Conservation (phyloP, 2,329 filamentous ascomycete genomes). For the Cladorrhinum sp. region DNA sequence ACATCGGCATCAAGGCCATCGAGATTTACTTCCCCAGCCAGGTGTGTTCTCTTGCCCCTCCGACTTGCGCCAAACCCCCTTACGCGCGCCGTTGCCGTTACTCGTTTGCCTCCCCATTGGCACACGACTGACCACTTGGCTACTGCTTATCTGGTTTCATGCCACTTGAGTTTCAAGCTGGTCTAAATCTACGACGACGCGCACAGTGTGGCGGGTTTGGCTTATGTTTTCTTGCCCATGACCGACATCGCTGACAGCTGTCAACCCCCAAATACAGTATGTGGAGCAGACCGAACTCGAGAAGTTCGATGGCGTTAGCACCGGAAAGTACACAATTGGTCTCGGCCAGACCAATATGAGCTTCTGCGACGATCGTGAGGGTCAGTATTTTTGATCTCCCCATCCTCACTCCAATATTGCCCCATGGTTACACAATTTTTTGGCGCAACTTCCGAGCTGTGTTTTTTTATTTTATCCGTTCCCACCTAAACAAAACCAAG, state of each 20-base stretch:
- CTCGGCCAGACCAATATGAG: conserved; percentile 89
- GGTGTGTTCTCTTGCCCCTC: conserved; percentile 52
- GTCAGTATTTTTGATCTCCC: conserved; percentile 45
- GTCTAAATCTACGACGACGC: background rate
- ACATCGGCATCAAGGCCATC: conserved; percentile 91
- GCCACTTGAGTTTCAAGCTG: background rate
- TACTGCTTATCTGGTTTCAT: background rate
- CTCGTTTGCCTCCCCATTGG: conserved; percentile 11
- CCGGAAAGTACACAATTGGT: conserved; percentile 87
- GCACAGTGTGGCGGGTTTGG: background rate
- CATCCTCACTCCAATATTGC: background rate
- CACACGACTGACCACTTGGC: conserved; percentile 24
- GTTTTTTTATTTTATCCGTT: background rate
- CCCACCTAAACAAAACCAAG: background rate
- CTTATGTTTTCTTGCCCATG: background rate
- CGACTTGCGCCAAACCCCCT: background rate
- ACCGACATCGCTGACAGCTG: conserved; percentile 27
- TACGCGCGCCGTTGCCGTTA: conserved; percentile 2
- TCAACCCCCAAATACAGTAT: conserved; percentile 52
- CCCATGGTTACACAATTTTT: conserved; percentile 4
- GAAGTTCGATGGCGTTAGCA: conserved; percentile 71
- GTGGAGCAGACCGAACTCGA: conserved; percentile 68
- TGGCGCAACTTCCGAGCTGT: background rate
- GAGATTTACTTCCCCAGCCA: conserved; percentile 85
- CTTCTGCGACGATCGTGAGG: conserved; percentile 87